Conservation (phyloP, 2,329 filamentous ascomycete genomes). For the Colletotrichum sp. region DNA sequence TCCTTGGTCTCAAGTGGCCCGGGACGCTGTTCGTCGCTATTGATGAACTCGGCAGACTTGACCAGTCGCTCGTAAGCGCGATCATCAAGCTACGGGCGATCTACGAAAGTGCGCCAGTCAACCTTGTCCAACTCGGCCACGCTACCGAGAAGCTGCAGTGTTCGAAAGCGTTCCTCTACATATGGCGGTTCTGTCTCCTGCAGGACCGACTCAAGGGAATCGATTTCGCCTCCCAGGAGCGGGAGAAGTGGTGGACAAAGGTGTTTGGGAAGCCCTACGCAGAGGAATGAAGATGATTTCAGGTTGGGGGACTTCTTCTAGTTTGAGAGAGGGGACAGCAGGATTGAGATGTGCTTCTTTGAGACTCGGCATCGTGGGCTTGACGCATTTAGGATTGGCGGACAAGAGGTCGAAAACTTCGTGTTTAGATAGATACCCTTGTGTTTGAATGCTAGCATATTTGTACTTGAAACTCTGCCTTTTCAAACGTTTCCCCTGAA, state of each 20-base stretch:
- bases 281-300: background rate
- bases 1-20: background rate
- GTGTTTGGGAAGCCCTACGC: background rate
- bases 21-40: background rate
- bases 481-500: fast-evolving
- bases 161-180: background rate
- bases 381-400: background rate
- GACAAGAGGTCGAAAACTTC: background rate
- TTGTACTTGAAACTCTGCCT: background rate
- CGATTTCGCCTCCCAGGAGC: background rate
- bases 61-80: fast-evolving
- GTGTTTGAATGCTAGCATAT: background rate
- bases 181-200: background rate
- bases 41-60: background rate
- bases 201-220: background rate
- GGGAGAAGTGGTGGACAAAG: background rate
- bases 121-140: background rate
- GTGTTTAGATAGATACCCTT: background rate
- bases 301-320: fast-evolving
- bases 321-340: background rate
- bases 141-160: background rate
- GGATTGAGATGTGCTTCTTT: background rate
- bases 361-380: background rate
- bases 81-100: background rate
- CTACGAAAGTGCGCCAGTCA: background rate